A percentile compares a stretch with the other conserved stretches of the same genome.
Evolutionary conservation across 176 grass and related monocot genomes (phyloP).

Genomic region (Zea luxurians): DNA sequence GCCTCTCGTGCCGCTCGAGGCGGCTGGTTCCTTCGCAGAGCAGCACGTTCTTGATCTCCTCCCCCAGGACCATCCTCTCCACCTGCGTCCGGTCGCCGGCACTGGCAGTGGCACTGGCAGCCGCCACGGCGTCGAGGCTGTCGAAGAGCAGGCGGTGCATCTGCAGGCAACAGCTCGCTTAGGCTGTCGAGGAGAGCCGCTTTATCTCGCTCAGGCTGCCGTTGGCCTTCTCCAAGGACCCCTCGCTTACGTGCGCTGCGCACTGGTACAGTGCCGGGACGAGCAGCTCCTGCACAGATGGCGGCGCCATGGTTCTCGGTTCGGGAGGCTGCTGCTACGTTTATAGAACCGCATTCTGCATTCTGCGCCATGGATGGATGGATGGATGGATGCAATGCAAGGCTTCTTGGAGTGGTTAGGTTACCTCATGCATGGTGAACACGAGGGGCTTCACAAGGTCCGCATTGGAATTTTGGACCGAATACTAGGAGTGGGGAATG

Average conservation of each 20-base stretch:
- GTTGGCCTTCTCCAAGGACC: slow-evolving; percentile 25
- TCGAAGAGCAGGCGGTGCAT: slow-evolving; percentile 54
- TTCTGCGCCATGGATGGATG: background rate
- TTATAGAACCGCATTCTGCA: background rate
- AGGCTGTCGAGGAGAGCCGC: slow-evolving; percentile 20
- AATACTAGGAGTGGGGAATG: background rate
- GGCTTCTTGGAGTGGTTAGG: no score
- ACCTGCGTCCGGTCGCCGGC: slow-evolving; percentile 17
- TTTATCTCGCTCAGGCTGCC: slow-evolving; percentile 24
- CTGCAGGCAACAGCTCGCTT: slow-evolving; percentile 34
- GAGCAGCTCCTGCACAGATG: slow-evolving; percentile 20
- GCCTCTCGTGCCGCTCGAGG: slow-evolving; percentile 44
- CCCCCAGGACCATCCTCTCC: slow-evolving; percentile 43
- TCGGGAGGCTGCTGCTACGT: background rate
- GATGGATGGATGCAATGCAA: no score
- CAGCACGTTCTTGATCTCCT: slow-evolving; percentile 58
- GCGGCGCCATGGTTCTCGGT: no score
- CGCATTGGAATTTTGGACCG: background rate
- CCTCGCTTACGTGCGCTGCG: slow-evolving; percentile 10
- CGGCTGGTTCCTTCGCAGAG: slow-evolving; percentile 41
- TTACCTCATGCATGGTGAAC: background rate
- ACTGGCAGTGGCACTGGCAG: no score
- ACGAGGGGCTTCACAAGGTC: slow-evolving; percentile 12
- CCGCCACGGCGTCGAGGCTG: slow-evolving; percentile 23
- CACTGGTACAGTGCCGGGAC: slow-evolving; percentile 12